Base-by-base conservation (phyloP, 495 filamentous ascomycete genomes). In the Penicillium diatomitis region DNA sequence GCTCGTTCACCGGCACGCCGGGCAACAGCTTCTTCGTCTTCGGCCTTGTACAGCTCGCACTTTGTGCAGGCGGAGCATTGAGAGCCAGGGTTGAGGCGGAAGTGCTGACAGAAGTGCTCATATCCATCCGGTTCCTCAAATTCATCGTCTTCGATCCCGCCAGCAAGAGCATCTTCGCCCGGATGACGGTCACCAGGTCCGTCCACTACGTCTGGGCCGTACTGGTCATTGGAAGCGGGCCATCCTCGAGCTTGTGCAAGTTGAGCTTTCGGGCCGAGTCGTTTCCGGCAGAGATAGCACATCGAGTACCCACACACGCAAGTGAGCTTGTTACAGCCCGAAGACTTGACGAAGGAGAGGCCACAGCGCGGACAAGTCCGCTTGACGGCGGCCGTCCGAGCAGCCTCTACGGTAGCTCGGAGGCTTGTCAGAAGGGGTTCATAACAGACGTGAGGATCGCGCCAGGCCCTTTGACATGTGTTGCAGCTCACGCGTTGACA, bases 281-380 rank as follows among this genome's bases (percentile, higher is more conserved):
- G 72, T 52, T 76, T 72, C 29, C 86, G 84, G 60, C 87, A 95
- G 37, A 95, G 77, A 52, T 95, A 96, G 69, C 92, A 98, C 92
- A 98, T 98, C 50, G 84, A 83, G 66, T 96, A 98, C 0, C 92
- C 90, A 63, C 92, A 98, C n/a, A 87, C 77, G 62, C 92, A 98
- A n/a, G 86, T 90, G 10, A 98, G 68, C 64, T 96, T 96, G 69
- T 98, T 98, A 74, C 92, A 98, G 51, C 92, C 92, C 32, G 84
- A 82, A 3, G 78, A 81, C 60, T 96, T 96, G 64, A 98, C 85
- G 59, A 98, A 96, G 10, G 85, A 87, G 28, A 89, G 82, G 49
- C 85, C 80, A 70, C 92, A 98, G 46, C 80, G 77, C 7, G 92
- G 92, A 64, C 92, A 98, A 11, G 90, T 95, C 37, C 92, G 87